phyloP scores from a whole-genome alignment of 228 moss, liverwort and hornwort species.

The Sphagnum fallax region DNA sequence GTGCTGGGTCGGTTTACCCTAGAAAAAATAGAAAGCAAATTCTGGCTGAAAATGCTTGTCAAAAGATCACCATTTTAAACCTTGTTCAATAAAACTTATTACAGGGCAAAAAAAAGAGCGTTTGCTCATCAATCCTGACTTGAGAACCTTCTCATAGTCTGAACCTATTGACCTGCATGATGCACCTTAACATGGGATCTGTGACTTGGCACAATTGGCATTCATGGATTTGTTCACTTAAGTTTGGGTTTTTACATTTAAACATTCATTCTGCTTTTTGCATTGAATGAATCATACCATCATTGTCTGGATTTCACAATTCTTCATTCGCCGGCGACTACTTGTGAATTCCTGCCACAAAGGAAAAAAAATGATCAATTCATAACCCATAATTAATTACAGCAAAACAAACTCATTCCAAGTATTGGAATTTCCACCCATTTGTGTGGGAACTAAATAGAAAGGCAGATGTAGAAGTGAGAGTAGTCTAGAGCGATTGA shows the following conservation, averaged over 20 bases:
- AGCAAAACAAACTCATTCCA: background rate
- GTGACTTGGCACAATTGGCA: too few relatives aligned
- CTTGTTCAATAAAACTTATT: too few relatives aligned
- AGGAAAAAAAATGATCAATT: background rate
- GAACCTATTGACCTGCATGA: too few relatives aligned
- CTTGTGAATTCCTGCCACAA: constrained; percentile 40
- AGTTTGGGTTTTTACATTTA: background rate
- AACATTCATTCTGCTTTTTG: background rate
- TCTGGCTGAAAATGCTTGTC: too few relatives aligned
- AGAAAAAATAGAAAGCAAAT: too few relatives aligned
- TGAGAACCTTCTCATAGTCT: too few relatives aligned
- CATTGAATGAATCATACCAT: constrained; percentile 12
- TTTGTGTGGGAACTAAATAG: background rate
- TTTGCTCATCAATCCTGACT: too few relatives aligned
- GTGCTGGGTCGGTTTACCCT: too few relatives aligned
- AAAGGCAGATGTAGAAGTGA: background rate
- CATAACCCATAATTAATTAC: background rate
- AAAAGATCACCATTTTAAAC: too few relatives aligned
- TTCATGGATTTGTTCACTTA: too few relatives aligned
- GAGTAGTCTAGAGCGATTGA: background rate
- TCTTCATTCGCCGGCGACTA: constrained; percentile 47
- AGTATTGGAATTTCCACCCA: background rate
- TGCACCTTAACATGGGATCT: too few relatives aligned
- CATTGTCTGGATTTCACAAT: constrained; percentile 45
- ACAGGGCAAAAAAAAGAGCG: too few relatives aligned